Conservation (phyloP, 2,329 filamentous ascomycete species). For the Colletotrichum brevisporum region DNA sequence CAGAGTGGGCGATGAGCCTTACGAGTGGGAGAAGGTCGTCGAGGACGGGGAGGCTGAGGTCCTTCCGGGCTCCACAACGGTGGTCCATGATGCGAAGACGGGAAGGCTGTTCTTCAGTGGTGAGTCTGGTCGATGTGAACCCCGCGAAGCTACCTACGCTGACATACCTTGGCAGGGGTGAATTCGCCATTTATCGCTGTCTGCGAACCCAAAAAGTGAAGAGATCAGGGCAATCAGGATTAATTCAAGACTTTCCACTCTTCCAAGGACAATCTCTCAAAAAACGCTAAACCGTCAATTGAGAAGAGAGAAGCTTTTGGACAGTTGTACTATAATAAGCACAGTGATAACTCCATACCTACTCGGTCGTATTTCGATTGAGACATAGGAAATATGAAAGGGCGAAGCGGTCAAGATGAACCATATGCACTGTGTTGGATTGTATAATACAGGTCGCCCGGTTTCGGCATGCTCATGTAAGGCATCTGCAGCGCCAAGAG, state of each 20-base stretch:
- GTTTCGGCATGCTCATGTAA: constrained; percentile 1
- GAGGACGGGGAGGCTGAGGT: constrained; percentile 46
- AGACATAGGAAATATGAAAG: too few relatives aligned
- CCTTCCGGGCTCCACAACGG: constrained; percentile 45
- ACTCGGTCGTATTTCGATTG: too few relatives aligned
- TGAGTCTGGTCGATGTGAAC: constrained; percentile 33
- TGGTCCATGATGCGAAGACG: constrained; percentile 47
- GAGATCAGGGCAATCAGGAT: too few relatives aligned
- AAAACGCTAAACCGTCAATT: too few relatives aligned
- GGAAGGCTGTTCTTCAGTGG: constrained; percentile 47
- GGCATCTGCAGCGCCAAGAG: constrained; percentile 16
- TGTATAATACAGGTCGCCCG: constrained; percentile 5
- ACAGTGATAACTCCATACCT: too few relatives aligned
- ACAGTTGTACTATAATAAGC: too few relatives aligned
- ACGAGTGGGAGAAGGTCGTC: constrained; percentile 45
- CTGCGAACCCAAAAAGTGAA: constrained; percentile 39
- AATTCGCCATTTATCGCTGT: constrained; percentile 44
- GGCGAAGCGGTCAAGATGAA: too few relatives aligned
- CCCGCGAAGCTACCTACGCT: neutral
- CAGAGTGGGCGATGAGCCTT: constrained; percentile 37
- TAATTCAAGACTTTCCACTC: neutral
- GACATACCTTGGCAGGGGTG: constrained; percentile 35
- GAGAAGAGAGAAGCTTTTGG: too few relatives aligned
- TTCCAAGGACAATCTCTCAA: neutral
- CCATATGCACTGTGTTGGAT: neutral